These are phyloP conservation scores for Aspergillus sp. DNA, from an alignment of 2,329 filamentous ascomycete species.

Conservation along the genomic window DNA sequence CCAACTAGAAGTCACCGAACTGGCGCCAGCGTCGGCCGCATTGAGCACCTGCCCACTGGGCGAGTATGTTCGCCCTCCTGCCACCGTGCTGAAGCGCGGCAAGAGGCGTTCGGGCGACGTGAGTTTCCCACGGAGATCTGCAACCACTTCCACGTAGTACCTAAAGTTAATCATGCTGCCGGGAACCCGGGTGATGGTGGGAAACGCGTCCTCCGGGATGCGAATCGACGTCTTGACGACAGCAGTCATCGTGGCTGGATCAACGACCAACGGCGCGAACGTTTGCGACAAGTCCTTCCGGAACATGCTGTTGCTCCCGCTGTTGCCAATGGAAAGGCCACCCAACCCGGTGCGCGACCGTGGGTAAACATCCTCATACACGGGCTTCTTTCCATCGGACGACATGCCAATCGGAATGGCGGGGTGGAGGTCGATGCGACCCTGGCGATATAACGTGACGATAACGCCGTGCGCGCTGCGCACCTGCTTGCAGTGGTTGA, in stretches of 20 bases:
- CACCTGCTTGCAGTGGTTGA: conserved; percentile 81
- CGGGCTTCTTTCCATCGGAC: conserved; percentile 56
- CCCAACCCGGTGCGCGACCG: conserved; percentile 78
- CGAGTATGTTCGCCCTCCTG: conserved; percentile 36
- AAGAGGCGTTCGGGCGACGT: conserved; percentile 61
- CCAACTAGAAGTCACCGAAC: conserved; percentile 33
- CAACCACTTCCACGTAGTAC: conserved; percentile 85
- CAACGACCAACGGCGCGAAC: conserved; percentile 78
- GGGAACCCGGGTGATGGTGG: conserved; percentile 80
- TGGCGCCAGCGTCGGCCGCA: conserved; percentile 20
- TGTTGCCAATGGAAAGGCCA: conserved; percentile 75
- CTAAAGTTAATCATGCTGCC: conserved; percentile 92
- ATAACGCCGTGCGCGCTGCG: conserved; percentile 90
- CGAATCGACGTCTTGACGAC: conserved; percentile 74
- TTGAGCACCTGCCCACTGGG: conserved; percentile 29
- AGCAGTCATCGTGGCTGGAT: conserved; percentile 67
- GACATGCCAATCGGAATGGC: conserved; percentile 51
- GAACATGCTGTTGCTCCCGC: conserved; percentile 82
- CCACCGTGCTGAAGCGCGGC: conserved; percentile 45
- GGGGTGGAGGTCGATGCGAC: conserved; percentile 73
- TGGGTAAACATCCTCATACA: conserved; percentile 78
- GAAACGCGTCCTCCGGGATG: conserved; percentile 83
- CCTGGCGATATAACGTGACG: conserved; percentile 82
- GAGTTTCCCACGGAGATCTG: conserved; percentile 83
- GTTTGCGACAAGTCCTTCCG: conserved; percentile 88